Conservation (phyloP, 2,329 filamentous ascomycete genomes). For the Atkinsonella texensis region DNA sequence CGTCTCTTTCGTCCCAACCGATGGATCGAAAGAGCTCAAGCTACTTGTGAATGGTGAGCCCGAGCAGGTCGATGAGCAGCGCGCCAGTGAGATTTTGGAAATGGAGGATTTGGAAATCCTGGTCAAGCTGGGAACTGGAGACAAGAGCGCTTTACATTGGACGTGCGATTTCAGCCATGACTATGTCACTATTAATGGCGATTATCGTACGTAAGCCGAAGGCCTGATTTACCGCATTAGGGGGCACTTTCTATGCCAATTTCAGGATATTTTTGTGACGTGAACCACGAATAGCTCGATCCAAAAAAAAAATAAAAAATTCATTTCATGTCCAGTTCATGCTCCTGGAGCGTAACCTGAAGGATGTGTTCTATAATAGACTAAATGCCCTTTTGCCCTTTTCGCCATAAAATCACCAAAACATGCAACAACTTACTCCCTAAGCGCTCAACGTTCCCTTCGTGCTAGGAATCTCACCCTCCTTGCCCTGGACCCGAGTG, state of each 20-base stretch:
- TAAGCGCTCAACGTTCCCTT: constrained; percentile 74
- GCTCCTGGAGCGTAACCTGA: neutral
- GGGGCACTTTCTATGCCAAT: neutral
- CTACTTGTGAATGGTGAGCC: constrained; percentile 71
- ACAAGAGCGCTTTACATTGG: constrained; percentile 62
- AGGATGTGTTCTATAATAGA: neutral
- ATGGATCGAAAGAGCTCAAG: constrained; percentile 66
- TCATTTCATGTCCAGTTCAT: neutral
- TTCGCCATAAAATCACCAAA: constrained; percentile 1
- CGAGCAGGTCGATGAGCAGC: constrained; percentile 62
- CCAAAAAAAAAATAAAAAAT: neutral
- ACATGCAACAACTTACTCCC: constrained; percentile 3
- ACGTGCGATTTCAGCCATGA: constrained; percentile 82
- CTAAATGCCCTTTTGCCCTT: too few species aligned
- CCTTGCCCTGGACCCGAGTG: constrained; percentile 60
- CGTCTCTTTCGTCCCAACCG: constrained; percentile 66
- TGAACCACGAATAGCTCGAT: neutral
- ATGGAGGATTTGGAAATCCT: constrained; percentile 70
- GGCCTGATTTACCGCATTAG: neutral
- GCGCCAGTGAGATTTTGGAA: constrained; percentile 67
- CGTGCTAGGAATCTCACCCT: constrained; percentile 89
- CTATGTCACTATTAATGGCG: constrained; percentile 59
- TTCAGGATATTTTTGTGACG: neutral
- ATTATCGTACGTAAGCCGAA: constrained; percentile 45
- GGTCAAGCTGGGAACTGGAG: constrained; percentile 58